phyloP scores from a whole-genome alignment of 768 basidiomycete genomes.

The Russula vinacea region DNA sequence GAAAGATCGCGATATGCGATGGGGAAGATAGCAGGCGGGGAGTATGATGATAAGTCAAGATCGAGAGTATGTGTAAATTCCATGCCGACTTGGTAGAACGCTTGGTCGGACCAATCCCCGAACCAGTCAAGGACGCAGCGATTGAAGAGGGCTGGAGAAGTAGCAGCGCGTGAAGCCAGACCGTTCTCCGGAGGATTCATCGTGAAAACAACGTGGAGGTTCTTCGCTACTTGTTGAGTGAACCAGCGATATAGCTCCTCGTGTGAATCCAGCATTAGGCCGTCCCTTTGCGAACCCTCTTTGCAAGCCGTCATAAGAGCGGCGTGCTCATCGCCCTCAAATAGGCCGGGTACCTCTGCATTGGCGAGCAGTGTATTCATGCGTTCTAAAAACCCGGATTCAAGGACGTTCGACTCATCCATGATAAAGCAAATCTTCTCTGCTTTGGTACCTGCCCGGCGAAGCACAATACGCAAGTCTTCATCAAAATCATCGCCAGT shows the following conservation, averaged over 20 bases:
- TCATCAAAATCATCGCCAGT: conserved; percentile 99
- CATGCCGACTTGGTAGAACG: conserved; percentile 96
- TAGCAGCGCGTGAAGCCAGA: conserved; percentile 91
- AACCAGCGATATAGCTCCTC: conserved; percentile 99
- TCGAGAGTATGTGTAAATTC: conserved; percentile 95
- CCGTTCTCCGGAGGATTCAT: conserved; percentile 99
- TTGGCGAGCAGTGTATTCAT: conserved; percentile 99
- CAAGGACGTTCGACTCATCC: conserved; percentile 99
- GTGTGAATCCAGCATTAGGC: conserved; percentile 95
- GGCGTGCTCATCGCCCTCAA: conserved; percentile 98
- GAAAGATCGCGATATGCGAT: conserved; percentile 80
- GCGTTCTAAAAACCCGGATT: conserved; percentile 98
- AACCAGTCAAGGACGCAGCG: conserved; percentile 99
- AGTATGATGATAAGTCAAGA: conserved; percentile 81
- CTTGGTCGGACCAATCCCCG: conserved; percentile 98
- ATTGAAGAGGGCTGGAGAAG: conserved; percentile 97
- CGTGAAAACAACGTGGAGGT: conserved; percentile 97
- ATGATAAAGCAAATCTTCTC: conserved; percentile 99
- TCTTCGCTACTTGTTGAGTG: conserved; percentile 96
- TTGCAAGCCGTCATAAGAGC: conserved; percentile 99
- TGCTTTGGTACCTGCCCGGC: conserved; percentile 94
- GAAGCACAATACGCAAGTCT: conserved; percentile 90
- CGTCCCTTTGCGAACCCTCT: conserved; percentile 98
- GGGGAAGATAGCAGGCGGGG: conserved; percentile 79
- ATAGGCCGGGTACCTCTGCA: conserved; percentile 99